A percentile compares a stretch with the other conserved stretches of the same genome.
Conservation (phyloP, 2,329 filamentous ascomycete species). For the Penicillium freii region DNA sequence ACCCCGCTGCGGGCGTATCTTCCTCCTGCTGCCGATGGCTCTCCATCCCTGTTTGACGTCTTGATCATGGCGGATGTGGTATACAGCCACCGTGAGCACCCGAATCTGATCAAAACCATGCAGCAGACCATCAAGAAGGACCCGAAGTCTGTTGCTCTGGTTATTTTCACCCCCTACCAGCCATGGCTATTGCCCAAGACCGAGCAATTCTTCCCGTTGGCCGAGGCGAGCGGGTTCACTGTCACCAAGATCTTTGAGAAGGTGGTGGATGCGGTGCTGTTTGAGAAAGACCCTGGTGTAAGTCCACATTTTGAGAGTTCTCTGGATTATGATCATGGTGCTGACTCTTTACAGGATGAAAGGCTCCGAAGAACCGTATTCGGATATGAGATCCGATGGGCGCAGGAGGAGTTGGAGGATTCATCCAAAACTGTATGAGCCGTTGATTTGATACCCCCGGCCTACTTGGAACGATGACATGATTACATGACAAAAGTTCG, state of each 20-base stretch:
- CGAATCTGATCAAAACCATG: conserved; percentile 71
- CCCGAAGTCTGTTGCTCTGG: conserved; percentile 64
- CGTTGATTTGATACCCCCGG: conserved; percentile 10
- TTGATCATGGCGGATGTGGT: conserved; percentile 84
- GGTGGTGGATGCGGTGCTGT: conserved; percentile 81
- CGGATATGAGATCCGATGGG: conserved; percentile 71
- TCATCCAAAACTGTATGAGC: conserved; percentile 9
- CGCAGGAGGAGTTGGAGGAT: conserved; percentile 28
- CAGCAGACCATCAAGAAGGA: conserved; percentile 61
- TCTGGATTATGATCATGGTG: not conserved
- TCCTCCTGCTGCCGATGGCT: conserved; percentile 52
- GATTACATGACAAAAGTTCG: conserved; percentile 12
- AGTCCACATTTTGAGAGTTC: conserved; percentile 28
- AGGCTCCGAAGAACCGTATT: conserved; percentile 77
- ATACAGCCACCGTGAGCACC: conserved; percentile 87
- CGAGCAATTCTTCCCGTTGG: conserved; percentile 79
- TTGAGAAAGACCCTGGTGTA: conserved; percentile 80
- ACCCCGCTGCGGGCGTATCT: conserved; percentile 59
- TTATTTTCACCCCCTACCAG: conserved; percentile 92
- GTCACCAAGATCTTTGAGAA: conserved; percentile 80
- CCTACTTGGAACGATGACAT: conserved; percentile 10
- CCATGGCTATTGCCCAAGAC: conserved; percentile 87
- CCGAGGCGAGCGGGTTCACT: conserved; percentile 65
- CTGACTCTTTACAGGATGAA: conserved; percentile 58
- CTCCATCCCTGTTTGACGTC: conserved; percentile 69